Base-by-base conservation (phyloP, 148 eudicot species). In the Persicaria tinctoria region DNA sequence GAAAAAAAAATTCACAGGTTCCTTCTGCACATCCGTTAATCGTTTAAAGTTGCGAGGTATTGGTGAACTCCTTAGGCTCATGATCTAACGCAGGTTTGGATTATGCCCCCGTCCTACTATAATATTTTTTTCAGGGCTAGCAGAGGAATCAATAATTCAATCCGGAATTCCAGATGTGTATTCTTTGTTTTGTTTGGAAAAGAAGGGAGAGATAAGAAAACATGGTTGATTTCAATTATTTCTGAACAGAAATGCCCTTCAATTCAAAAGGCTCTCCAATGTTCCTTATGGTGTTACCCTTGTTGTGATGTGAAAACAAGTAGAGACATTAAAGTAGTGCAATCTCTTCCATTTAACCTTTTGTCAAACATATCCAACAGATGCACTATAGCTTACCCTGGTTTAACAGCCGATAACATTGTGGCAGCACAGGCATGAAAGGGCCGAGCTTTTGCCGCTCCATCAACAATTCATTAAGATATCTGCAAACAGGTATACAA, bases 341-440 rank as follows among this genome's bases (percentile, higher is more conserved):
- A 32, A 32, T 32, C 41, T 32, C 84, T 50, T 8, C 9, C 53
- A 50, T 50, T 50, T 50, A 50, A 50, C 9, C 53, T 50, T 7
- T 50, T 50, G 11, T 50, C 12, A 50, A 8, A 50, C 53, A 50
- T 50, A 41, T 88, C 82, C 72, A 89, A 87, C 53, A 89, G 84
- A 72, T 96, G 96, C 77, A 88, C 98, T n/a, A 84, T 85, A n/a
- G 80, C 97, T 88, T 78, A 94, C 98, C 98, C 82, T 94, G 97
- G 75, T 87, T 94, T 83, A 94, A 82, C 82, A 94, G 81, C 53
- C 97, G 88, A 56, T 85, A 88, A 77, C 93, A 75, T 64, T 91
- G 74, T 45, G 95, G 93, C 44, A 94, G 92, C 77, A 94, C 90
- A 1, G 95, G 88, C 86, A 87, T 50, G 85, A 94, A 91, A 16